Evolutionary conservation across 352 stramenopile species (phyloP).

Genomic region (Phytophthora macrochlamydospora): DNA sequence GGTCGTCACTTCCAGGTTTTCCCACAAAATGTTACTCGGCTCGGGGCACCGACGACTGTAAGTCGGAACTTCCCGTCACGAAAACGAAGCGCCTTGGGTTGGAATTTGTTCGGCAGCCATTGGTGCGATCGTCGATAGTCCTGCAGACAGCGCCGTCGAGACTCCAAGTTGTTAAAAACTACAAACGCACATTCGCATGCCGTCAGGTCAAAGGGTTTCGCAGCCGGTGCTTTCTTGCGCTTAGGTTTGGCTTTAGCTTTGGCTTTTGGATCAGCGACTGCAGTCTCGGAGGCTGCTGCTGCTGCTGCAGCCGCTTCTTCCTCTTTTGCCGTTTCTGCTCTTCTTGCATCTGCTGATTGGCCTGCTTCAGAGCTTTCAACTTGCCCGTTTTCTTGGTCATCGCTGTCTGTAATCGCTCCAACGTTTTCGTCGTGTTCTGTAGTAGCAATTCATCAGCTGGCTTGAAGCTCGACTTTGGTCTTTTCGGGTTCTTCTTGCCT

Average conservation of each 20-base stretch:
- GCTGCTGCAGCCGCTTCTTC: conserved; percentile 4
- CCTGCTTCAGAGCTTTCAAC: conserved; percentile 66
- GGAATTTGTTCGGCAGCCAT: conserved; percentile 50
- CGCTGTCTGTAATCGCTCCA: conserved; percentile 31
- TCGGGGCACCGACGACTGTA: conserved; percentile 61
- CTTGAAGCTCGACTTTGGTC: conserved; percentile 39
- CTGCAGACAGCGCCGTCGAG: conserved; percentile 63
- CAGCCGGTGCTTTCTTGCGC: conserved; percentile 21
- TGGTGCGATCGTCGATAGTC: conserved; percentile 73
- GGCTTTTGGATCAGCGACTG: conserved; percentile 17
- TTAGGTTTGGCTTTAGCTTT: conserved; percentile 31
- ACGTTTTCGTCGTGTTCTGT: conserved; percentile 30
- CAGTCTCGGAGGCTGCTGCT: neutral
- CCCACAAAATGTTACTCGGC: conserved; percentile 89
- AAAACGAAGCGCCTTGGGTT: conserved; percentile 68
- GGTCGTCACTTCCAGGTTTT: conserved; percentile 82
- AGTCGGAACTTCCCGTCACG: conserved; percentile 52
- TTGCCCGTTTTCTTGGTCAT: conserved; percentile 68
- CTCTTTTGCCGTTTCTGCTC: conserved; percentile 15
- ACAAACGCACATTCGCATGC: conserved; percentile 85
- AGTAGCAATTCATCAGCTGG: conserved; percentile 47
- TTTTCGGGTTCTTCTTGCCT: conserved; percentile 34
- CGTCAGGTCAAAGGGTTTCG: conserved; percentile 56
- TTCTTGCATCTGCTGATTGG: conserved; percentile 15
- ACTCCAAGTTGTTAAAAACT: conserved; percentile 90